Conservation (phyloP, 1,139 yeast genomes). For the Ogataea hybrid region DNA sequence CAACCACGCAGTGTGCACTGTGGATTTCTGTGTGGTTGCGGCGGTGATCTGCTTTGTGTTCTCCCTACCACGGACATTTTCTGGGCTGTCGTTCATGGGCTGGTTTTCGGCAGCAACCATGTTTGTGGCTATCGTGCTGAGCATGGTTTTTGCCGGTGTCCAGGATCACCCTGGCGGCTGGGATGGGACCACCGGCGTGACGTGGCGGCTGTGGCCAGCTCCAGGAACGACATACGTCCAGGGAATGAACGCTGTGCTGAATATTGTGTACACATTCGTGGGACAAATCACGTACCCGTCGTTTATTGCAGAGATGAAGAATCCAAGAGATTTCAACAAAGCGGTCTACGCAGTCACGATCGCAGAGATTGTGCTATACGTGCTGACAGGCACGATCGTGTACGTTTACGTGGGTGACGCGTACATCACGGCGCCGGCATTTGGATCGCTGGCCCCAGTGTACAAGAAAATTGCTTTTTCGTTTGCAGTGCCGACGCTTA, state of each 20-base stretch:
- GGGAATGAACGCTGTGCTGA: conserved; percentile 56
- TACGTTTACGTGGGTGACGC: conserved; percentile 57
- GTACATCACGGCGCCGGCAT: conserved; percentile 59
- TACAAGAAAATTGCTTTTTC: conserved; percentile 56
- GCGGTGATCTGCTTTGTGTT: conserved; percentile 47
- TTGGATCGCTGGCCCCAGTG: conserved; percentile 47
- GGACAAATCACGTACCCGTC: conserved; percentile 65
- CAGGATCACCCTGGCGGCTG: conserved; percentile 46
- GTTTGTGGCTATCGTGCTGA: conserved; percentile 53
- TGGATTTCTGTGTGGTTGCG: conserved; percentile 48
- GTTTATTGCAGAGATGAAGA: conserved; percentile 58
- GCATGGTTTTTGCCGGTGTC: conserved; percentile 53
- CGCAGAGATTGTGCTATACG: conserved; percentile 47
- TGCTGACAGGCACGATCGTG: conserved; percentile 54
- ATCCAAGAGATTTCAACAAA: conserved; percentile 56
- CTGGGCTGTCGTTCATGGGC: conserved; percentile 49
- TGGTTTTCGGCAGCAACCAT: conserved; percentile 54
- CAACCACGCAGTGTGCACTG: conserved; percentile 45
- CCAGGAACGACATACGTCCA: conserved; percentile 51
- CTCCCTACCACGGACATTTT: conserved; percentile 56
- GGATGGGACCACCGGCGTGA: conserved; percentile 39
- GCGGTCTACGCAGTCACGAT: conserved; percentile 52
- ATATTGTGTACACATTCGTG: conserved; percentile 60
- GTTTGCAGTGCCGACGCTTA: conserved; percentile 58
- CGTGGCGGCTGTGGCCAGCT: conserved; percentile 47